Evolutionary conservation across 2,329 filamentous ascomycete species (phyloP).

Genomic region (Metarhizium guizhouense): DNA sequence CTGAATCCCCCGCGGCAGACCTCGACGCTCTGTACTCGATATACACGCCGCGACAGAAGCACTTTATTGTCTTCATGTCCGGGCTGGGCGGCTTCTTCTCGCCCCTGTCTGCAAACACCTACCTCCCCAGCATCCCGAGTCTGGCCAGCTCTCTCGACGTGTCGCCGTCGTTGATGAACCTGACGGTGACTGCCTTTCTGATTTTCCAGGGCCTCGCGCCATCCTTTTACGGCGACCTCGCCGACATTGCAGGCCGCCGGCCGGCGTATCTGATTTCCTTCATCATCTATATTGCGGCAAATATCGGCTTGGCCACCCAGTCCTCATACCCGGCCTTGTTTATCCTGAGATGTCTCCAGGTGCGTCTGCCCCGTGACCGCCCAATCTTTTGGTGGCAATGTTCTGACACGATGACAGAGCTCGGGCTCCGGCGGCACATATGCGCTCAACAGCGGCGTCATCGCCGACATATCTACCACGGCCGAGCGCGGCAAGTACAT

Average conservation of each 20-base stretch:
- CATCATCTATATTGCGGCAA: slow-evolving; percentile 33
- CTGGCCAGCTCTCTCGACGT: slow-evolving; percentile 29
- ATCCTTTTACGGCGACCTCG: slow-evolving; percentile 38
- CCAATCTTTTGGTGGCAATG: too few species aligned
- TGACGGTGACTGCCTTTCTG: slow-evolving; percentile 32
- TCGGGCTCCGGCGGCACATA: slow-evolving; percentile 44
- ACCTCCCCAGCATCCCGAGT: slow-evolving; percentile 34
- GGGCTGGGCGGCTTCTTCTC: slow-evolving; percentile 6
- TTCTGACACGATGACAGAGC: slow-evolving; percentile 15
- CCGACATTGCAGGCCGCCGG: slow-evolving; percentile 38
- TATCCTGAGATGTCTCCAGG: slow-evolving; percentile 38
- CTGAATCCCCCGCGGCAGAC: neutral
- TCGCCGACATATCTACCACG: slow-evolving; percentile 47
- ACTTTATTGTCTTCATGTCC: slow-evolving; percentile 6
- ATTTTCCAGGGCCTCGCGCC: slow-evolving; percentile 45
- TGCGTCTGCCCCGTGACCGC: too few species aligned
- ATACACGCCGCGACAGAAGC: slow-evolving; percentile 4
- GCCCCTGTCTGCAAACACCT: slow-evolving; percentile 20
- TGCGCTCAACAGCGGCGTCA: slow-evolving; percentile 41
- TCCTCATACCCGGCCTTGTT: slow-evolving; percentile 34
- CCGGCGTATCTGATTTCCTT: slow-evolving; percentile 39
- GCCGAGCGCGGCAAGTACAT: slow-evolving; percentile 48
- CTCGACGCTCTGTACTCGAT: slow-evolving; percentile 2
- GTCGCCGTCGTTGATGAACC: slow-evolving; percentile 24
- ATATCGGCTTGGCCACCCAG: slow-evolving; percentile 35